Evolutionary conservation across 2,329 filamentous ascomycete genomes (phyloP).

Genomic region (Pseudogymnoascus sp.): DNA sequence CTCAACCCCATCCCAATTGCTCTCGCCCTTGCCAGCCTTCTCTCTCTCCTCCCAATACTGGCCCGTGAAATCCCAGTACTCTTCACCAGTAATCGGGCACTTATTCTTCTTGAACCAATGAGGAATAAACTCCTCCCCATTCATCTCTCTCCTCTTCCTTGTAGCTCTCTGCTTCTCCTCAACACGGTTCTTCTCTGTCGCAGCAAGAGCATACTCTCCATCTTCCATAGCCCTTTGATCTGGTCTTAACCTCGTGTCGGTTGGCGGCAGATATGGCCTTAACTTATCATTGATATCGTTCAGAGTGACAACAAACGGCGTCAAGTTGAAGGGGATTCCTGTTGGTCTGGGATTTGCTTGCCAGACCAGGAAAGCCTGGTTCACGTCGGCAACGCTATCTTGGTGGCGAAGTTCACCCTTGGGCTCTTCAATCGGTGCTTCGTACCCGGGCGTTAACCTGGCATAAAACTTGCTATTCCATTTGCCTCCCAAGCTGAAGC

Average conservation of each 20-base stretch:
- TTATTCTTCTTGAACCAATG: constrained; percentile 73
- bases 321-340: constrained; percentile 93
- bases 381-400: constrained; percentile 56
- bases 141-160: constrained; percentile 63
- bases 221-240: constrained; percentile 99
- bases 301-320: constrained; percentile 88
- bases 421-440: constrained; percentile 61
- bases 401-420: constrained; percentile 33
- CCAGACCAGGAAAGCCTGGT: constrained; percentile 85
- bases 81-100: constrained; percentile 76
- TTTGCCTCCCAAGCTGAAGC: constrained; percentile 83
- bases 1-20: constrained; percentile 28
- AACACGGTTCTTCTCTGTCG: constrained; percentile 85
- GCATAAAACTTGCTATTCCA: constrained; percentile 99
- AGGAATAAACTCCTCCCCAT: constrained; percentile 73
- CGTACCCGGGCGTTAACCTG: constrained; percentile 82
- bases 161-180: constrained; percentile 85
- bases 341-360: constrained; percentile 73
- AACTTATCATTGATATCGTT: constrained; percentile 89
- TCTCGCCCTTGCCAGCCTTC: constrained; percentile 18
- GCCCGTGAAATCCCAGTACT: constrained; percentile 83
- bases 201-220: constrained; percentile 90
- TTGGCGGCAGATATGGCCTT: constrained; percentile 71
- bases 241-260: constrained; percentile 84
- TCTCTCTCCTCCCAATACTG: constrained; percentile 70